These are phyloP conservation scores for Candida pseudofarinosa DNA, from an alignment of 805 yeast genomes.

Conservation along the genomic window DNA sequence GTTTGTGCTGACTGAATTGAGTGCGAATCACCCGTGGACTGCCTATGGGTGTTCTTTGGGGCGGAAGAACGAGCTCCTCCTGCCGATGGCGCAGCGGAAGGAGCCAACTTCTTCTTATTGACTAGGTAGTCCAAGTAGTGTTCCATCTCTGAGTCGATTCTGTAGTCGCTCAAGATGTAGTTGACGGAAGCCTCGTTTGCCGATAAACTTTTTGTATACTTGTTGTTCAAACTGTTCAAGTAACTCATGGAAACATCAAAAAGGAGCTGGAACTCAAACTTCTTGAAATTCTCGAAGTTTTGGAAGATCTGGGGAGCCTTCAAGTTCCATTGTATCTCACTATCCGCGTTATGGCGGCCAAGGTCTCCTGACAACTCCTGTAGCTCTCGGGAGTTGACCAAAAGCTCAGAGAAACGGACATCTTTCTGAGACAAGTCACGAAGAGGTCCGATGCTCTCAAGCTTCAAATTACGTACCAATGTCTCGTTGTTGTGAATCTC, in stretches of 20 bases:
- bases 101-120: constrained; percentile 11
- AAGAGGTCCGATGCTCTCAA: constrained; percentile 54
- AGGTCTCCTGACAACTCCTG: constrained; percentile 32
- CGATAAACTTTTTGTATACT: constrained; percentile 19
- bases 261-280: constrained; percentile 48
- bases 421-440: constrained; percentile 51
- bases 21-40: constrained; percentile 3
- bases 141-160: constrained; percentile 35
- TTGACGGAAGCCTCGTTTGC: constrained; percentile 62
- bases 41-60: not conserved
- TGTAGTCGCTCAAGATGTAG: constrained; percentile 49
- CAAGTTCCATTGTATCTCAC: constrained; percentile 65
- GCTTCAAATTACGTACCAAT: constrained; percentile 42
- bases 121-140: constrained; percentile 32
- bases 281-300: constrained; percentile 70
- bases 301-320: constrained; percentile 76
- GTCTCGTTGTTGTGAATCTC: constrained; percentile 46
- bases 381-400: constrained; percentile 44
- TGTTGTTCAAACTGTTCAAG: constrained; percentile 36
- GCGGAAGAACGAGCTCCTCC: not conserved
- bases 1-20: constrained; percentile 4
- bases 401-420: constrained; percentile 51
- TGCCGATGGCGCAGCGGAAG: not conserved
- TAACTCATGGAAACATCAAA: constrained; percentile 64
- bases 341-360: constrained; percentile 15